phyloP scores from a whole-genome alignment of 1,284 basidiomycete genomes.

The Heterobasidion occidentale region DNA sequence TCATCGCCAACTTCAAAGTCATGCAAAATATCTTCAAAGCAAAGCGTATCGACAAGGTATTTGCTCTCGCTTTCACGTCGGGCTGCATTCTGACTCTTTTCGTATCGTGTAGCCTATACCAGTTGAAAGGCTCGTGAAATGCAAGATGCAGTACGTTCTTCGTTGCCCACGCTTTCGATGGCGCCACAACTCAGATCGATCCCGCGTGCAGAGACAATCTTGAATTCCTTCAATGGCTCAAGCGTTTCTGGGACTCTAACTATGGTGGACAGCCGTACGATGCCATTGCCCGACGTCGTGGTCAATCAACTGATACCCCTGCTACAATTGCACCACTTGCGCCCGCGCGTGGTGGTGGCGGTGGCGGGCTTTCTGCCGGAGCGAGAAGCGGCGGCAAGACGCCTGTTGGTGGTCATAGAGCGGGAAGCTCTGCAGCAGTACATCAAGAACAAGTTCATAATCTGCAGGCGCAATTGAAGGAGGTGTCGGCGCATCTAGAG shows the following conservation, averaged over 20 bases:
- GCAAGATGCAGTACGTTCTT: conserved; percentile 94
- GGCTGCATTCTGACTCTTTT: conserved; percentile 1
- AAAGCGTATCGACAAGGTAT: conserved; percentile 90
- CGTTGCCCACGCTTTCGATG: background rate
- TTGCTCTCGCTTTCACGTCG: conserved; percentile 16
- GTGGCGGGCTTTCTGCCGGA: conserved; percentile 23
- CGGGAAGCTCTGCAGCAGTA: conserved; percentile 46
- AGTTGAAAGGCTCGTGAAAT: conserved; percentile 90
- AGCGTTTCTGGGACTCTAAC: conserved; percentile 93
- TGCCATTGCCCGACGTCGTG: conserved; percentile 73
- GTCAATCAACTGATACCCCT: conserved; percentile 65
- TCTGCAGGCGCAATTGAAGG: conserved; percentile 74
- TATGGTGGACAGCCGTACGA: conserved; percentile 89
- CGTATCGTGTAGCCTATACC: conserved; percentile 71
- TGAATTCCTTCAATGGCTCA: conserved; percentile 97
- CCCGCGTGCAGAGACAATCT: conserved; percentile 78
- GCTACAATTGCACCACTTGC: conserved; percentile 69
- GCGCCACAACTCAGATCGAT: background rate
- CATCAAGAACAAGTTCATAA: conserved; percentile 49
- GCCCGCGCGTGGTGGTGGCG: conserved; percentile 24
- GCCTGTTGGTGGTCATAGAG: conserved; percentile 58
- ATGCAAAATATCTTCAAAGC: conserved; percentile 84
- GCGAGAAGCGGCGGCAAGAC: conserved; percentile 56
- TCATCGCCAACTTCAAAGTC: conserved; percentile 91
- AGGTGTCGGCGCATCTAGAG: conserved; percentile 79